Percentiles rank a stretch among this genome's conserved stretches.
phyloP scores from a whole-genome alignment of 1,139 yeast species.

The Yamadazyma diospyri region DNA sequence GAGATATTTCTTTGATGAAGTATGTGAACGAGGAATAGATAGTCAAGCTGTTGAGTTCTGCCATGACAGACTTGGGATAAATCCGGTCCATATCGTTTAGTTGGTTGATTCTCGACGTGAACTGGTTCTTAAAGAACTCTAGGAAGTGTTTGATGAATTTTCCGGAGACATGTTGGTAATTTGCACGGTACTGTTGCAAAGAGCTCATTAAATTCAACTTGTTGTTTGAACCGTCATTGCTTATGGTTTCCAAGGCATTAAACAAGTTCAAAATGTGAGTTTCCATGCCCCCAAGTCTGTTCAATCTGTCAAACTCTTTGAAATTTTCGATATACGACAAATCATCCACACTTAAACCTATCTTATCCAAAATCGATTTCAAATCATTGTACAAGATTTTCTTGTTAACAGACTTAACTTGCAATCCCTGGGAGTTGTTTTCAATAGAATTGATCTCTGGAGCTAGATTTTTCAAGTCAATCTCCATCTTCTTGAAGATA shows the following conservation, averaged over 20 bases:
- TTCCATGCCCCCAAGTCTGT: constrained; percentile 52
- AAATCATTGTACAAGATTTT: constrained; percentile 69
- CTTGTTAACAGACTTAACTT: constrained; percentile 79
- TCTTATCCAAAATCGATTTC: constrained; percentile 62
- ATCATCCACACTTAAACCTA: constrained; percentile 58
- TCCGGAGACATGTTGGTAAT: constrained; percentile 56
- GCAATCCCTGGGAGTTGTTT: constrained; percentile 75
- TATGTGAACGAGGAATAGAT: constrained; percentile 61
- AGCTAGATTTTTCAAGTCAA: constrained; percentile 43
- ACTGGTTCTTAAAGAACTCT: constrained; percentile 40
- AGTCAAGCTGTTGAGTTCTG: constrained; percentile 42
- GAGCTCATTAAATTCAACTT: constrained; percentile 69
- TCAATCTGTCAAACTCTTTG: constrained; percentile 46
- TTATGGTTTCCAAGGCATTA: constrained; percentile 60
- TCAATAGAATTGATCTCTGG: constrained; percentile 73
- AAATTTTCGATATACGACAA: constrained; percentile 46
- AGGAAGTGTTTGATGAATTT: constrained; percentile 51
- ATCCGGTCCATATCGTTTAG: constrained; percentile 24
- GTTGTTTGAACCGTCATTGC: constrained; percentile 38
- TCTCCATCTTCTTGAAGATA: constrained; percentile 43
- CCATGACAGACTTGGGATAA: constrained; percentile 21
- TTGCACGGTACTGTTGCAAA: constrained; percentile 60
- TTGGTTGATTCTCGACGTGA: constrained; percentile 33
- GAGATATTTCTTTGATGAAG: constrained; percentile 60
- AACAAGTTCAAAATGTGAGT: constrained; percentile 54